Conservation (phyloP, 1,284 basidiomycete genomes). For the Vanrija humicola region DNA sequence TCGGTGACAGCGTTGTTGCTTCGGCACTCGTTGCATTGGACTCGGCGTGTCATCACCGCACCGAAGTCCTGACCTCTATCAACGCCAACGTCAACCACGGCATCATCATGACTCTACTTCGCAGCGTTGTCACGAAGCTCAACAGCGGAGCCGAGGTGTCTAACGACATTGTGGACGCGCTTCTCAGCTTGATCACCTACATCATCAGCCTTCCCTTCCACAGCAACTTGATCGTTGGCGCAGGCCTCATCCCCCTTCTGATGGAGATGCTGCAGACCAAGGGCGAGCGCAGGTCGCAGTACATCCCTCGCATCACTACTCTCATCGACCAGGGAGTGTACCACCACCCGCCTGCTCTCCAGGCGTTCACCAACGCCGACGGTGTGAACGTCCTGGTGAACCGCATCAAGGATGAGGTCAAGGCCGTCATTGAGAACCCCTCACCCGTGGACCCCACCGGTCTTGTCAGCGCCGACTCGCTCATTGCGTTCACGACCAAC, state of each 20-base stretch:
- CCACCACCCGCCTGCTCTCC: slow-evolving; percentile 68
- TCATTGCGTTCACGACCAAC: slow-evolving; percentile 25
- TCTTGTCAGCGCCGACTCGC: slow-evolving; percentile 13
- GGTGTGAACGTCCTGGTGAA: slow-evolving; percentile 83
- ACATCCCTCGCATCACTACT: slow-evolving; percentile 63
- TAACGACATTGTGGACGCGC: slow-evolving; percentile 76
- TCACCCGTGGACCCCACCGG: neutral
- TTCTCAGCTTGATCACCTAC: slow-evolving; percentile 82
- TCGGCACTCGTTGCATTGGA: slow-evolving; percentile 85
- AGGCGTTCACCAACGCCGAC: slow-evolving; percentile 75
- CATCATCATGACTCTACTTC: slow-evolving; percentile 79
- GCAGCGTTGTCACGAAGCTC: slow-evolving; percentile 71
- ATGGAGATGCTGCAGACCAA: slow-evolving; percentile 77
- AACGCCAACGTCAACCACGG: slow-evolving; percentile 97
- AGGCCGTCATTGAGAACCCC: slow-evolving; percentile 1
- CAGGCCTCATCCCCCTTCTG: slow-evolving; percentile 86
- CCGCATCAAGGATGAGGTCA: slow-evolving; percentile 63
- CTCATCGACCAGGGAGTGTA: slow-evolving; percentile 91
- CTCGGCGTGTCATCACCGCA: slow-evolving; percentile 75
- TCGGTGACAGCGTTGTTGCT: slow-evolving; percentile 63
- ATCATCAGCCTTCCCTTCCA: slow-evolving; percentile 78
- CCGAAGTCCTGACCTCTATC: slow-evolving; percentile 83
- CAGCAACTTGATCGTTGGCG: slow-evolving; percentile 91
- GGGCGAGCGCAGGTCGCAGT: slow-evolving; percentile 28
- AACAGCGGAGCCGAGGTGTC: slow-evolving; percentile 58